A percentile compares a stretch with the other conserved stretches of the same genome.
Conservation (phyloP, 495 filamentous ascomycete species). For the Aspergillus olivimuriae region DNA sequence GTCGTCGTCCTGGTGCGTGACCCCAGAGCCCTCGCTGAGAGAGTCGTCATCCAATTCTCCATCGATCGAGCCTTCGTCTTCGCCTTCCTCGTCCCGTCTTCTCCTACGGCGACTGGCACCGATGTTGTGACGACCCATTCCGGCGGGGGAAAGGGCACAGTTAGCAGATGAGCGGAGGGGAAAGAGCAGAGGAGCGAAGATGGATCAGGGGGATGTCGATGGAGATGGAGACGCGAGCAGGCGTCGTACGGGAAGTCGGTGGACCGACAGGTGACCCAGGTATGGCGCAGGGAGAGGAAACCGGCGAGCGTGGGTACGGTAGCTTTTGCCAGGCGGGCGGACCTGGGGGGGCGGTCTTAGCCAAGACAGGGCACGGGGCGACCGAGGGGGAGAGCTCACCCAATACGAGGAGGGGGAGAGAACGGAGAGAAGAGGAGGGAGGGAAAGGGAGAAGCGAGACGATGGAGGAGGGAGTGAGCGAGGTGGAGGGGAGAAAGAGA, state of each 20-base stretch:
- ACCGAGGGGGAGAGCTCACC: conserved; percentile 4
- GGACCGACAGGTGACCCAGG: conserved; percentile 6
- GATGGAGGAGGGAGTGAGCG: conserved; percentile 7
- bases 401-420: conserved; percentile 4
- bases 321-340: background rate
- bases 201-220: background rate
- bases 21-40: conserved; percentile 70
- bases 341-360: background rate
- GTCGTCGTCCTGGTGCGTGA: conserved; percentile 67
- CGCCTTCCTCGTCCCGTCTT: conserved; percentile 74
- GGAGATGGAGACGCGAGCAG: conserved; percentile 6
- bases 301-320: background rate
- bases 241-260: no score
- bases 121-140: conserved; percentile 66
- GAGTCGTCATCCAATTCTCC: conserved; percentile 75
- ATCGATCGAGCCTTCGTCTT: conserved; percentile 59
- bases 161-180: background rate
- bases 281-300: background rate
- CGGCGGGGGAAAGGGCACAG: background rate
- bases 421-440: conserved; percentile 9
- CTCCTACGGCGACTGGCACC: conserved; percentile 67
- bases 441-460: no score
- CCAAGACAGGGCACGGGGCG: no score
- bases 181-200: no score
- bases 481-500: background rate